A percentile compares a stretch with the other conserved stretches of the same genome.
Conservation (phyloP, 2,329 filamentous ascomycete species). For the Dactylellina haptotyla region DNA sequence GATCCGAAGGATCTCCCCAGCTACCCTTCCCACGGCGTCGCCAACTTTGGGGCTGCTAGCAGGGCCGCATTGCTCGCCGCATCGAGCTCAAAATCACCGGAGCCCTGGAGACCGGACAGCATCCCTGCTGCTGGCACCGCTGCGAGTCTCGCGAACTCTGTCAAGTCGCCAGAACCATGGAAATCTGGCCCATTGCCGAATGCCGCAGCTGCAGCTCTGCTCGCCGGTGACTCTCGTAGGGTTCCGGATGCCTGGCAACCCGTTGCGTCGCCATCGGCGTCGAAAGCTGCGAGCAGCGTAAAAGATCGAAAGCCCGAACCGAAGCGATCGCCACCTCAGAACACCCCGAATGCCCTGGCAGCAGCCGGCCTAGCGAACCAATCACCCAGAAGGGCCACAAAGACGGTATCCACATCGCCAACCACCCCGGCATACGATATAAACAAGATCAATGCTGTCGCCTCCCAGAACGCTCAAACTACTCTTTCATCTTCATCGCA, state of each 20-base stretch:
- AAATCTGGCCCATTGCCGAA: constrained; percentile 30
- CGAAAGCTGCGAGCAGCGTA: constrained; percentile 24
- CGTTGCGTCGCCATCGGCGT: constrained; percentile 34
- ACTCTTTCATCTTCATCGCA: constrained; percentile 27
- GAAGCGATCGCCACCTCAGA: constrained; percentile 23
- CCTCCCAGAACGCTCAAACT: constrained; percentile 47
- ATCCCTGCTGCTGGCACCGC: constrained; percentile 47
- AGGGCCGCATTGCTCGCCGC: constrained; percentile 38
- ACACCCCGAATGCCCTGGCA: constrained; percentile 35
- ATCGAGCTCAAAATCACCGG: constrained; percentile 35
- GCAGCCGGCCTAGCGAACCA: constrained; percentile 36
- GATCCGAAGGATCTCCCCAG: constrained; percentile 48
- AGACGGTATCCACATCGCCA: constrained; percentile 21
- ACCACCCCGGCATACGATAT: constrained; percentile 45
- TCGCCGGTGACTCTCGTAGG: constrained; percentile 37
- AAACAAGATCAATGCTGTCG: constrained; percentile 47
- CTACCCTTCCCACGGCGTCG: constrained; percentile 41
- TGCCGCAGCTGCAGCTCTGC: constrained; percentile 30
- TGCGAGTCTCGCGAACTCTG: constrained; percentile 40
- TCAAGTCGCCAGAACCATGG: constrained; percentile 47
- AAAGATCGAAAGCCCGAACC: constrained; percentile 23
- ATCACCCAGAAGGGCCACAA: constrained; percentile 21
- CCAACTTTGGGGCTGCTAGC: constrained; percentile 37
- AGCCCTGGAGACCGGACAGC: constrained; percentile 37
- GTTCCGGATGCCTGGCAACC: constrained; percentile 39